Evolutionary conservation across 108 stramenopile species (phyloP).

Genomic region (Discostella stelligeroides): DNA sequence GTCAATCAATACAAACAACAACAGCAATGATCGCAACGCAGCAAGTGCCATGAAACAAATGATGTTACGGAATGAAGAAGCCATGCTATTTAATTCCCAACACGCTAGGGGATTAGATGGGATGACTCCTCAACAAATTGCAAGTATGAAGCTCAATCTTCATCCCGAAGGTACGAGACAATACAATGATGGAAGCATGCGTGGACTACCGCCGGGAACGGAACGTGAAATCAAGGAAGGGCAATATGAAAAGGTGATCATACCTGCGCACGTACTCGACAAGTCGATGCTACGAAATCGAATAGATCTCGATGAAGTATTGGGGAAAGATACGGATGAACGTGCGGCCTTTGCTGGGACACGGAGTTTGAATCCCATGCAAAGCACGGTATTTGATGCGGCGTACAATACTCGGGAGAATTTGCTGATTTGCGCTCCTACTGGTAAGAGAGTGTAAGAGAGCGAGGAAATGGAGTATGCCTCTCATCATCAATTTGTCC

Average conservation of each 20-base stretch:
- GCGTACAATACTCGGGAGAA: constrained; percentile 91
- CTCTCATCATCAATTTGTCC: background rate
- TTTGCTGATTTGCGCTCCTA: constrained; percentile 96
- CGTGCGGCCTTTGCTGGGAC: constrained; percentile 77
- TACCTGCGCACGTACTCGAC: constrained; percentile 78
- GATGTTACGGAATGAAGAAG: constrained; percentile 28
- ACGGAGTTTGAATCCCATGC: constrained; percentile 91
- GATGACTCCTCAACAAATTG: constrained; percentile 50
- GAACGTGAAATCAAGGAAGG: constrained; percentile 70
- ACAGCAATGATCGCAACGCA: constrained; percentile 47
- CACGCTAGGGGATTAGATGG: constrained; percentile 40
- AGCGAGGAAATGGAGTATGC: constrained; percentile 17
- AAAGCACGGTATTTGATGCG: constrained; percentile 90
- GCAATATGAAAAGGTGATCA: constrained; percentile 75
- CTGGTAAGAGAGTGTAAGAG: constrained; percentile 53
- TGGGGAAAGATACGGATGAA: constrained; percentile 47
- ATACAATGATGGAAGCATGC: constrained; percentile 42
- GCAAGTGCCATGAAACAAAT: constrained; percentile 20
- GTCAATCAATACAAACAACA: constrained; percentile 1
- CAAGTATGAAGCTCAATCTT: constrained; percentile 59
- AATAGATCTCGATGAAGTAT: constrained; percentile 60
- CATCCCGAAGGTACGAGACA: constrained; percentile 70
- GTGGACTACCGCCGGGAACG: constrained; percentile 68
- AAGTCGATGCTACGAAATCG: constrained; percentile 52
- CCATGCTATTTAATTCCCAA: constrained; percentile 3